phyloP scores from a whole-genome alignment of 1,139 yeast species.

The Scheffersomyces quercinus region DNA sequence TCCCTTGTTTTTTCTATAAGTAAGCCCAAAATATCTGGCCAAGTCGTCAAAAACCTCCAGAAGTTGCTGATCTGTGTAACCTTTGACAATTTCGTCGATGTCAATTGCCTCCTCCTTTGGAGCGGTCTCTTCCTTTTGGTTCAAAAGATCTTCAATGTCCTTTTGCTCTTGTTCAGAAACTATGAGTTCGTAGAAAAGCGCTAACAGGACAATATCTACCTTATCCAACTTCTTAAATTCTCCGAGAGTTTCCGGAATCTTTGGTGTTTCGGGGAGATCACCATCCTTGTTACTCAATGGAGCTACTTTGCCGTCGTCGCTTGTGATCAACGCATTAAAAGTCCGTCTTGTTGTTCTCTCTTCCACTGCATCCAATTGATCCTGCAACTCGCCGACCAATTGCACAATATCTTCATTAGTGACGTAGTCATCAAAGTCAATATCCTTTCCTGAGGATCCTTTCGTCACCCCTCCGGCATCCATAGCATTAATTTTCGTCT shows the following conservation, averaged over 20 bases:
- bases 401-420: constrained; percentile 77
- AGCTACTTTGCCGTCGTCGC: constrained; percentile 9
- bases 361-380: constrained; percentile 74
- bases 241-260: constrained; percentile 60
- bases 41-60: constrained; percentile 60
- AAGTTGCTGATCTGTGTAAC: constrained; percentile 30
- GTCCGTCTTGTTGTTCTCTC: constrained; percentile 64
- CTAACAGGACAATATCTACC: constrained; percentile 49
- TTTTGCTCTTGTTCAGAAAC: constrained; percentile 53
- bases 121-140: constrained; percentile 10
- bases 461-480: constrained; percentile 14
- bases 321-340: constrained; percentile 36
- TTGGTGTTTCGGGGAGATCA: constrained; percentile 43
- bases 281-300: constrained; percentile 47
- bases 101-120: constrained; percentile 26
- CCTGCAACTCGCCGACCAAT: constrained; percentile 80
- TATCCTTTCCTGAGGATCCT: constrained; percentile 7
- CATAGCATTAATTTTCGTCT: constrained; percentile 34
- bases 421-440: constrained; percentile 62
- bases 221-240: constrained; percentile 52
- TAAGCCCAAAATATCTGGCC: constrained; percentile 68
- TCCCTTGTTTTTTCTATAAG: constrained; percentile 50
- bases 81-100: constrained; percentile 41
- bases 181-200: constrained; percentile 69
- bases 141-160: constrained; percentile 43